Evolutionary conservation across 208 protist genomes (phyloP), one percentile per base, ranked within the genome.

Genomic region (Wallacemonas sp.): DNA sequence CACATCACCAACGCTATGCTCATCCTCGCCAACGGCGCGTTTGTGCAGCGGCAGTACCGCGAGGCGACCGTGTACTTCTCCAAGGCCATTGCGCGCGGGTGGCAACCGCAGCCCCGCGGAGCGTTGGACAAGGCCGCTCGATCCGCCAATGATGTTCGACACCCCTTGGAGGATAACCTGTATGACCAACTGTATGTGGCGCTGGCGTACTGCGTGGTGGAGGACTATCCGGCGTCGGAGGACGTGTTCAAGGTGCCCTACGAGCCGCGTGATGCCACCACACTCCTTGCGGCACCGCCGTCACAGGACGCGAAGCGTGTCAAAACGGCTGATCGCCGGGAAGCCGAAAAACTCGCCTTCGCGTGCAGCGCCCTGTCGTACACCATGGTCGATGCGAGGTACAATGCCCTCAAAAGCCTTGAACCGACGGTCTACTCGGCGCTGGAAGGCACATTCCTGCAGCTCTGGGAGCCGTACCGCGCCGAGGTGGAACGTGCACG

Each of bases 241-340:
- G 90, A 95, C 21, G 81, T 89, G 76, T 93, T 95, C 54, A 87
- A 87, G 45, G 72, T 91, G 26, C 29, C 76, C 3, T 93, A 95
- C 57, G 87, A 92, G 27, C 66, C 67, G 26, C 85, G 87, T 9
- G 85, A 93, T 34, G 76, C 73, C 3, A 66, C 61, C 22, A 55
- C 34, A 10, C 61, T 53, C 5, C 33, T 22, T 24, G 34, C 46
- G 2, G 59, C 54, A 39, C 42, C 45, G 42, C 39, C 45, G 39
- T 24, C 52, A 32, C 24, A 45, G 21, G 79, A 81, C 22, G 29
- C 59, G 42, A 76, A 77, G 66, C 62, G 58, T 30, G 33, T 38
- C 13, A 80, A 76, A 48, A 55, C 64, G 0, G 42, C 50, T 12
- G 76, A 83, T 39, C 66, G 63, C 36, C 78, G 79, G 46, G 86